Conservation (phyloP, 2,329 filamentous ascomycete genomes). For the Fusarium veterinarium region DNA sequence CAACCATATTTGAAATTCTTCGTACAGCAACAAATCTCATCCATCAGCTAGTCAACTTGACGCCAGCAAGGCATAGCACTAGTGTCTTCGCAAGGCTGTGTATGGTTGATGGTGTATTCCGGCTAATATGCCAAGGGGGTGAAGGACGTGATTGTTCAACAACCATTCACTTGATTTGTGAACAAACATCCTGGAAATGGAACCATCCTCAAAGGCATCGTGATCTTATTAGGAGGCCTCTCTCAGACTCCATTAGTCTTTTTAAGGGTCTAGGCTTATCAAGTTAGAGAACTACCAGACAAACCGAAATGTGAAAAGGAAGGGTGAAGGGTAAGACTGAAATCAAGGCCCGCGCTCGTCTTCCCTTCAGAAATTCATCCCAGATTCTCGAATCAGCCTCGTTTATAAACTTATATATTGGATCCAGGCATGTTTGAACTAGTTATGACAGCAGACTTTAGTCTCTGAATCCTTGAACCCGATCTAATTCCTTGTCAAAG, state of each 20-base stretch:
- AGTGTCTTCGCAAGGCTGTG: background rate
- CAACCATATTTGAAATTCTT: conserved; percentile 6
- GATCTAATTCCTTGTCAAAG: background rate
- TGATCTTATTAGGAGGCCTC: background rate
- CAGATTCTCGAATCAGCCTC: background rate
- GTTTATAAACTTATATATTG: background rate
- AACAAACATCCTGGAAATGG: background rate
- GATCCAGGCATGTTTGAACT: background rate
- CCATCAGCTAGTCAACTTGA: background rate
- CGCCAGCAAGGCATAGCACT: background rate
- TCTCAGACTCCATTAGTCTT: background rate
- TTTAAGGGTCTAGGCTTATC: background rate
- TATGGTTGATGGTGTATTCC: background rate
- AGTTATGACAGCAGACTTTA: background rate
- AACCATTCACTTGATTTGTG: background rate
- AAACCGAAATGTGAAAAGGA: background rate
- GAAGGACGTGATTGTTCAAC: background rate
- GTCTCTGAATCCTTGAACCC: background rate
- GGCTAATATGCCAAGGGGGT: conserved; percentile 6
- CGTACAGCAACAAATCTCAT: background rate
- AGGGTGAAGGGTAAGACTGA: background rate
- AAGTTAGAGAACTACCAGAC: background rate
- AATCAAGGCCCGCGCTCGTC: background rate
- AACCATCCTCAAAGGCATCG: background rate
- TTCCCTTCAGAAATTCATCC: background rate